These are phyloP conservation scores for Bolboschoenus planiculmis DNA, from an alignment of 176 grass and related monocot species.

Conservation along the genomic window DNA sequence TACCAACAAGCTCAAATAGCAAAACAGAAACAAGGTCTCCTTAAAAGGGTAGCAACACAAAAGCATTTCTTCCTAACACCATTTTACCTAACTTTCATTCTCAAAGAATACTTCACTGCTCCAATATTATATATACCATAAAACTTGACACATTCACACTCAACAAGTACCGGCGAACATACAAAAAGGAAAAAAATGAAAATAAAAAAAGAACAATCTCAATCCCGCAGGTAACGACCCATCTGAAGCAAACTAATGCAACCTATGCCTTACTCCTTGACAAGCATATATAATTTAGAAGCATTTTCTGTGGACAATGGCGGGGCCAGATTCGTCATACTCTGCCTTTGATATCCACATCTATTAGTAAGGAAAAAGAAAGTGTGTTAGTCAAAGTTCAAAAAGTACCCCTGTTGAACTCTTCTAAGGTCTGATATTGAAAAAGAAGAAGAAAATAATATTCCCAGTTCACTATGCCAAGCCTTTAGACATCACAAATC, in stretches of 20 bases:
- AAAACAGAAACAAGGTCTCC: background rate
- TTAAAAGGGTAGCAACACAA: too few species aligned
- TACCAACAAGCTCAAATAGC: background rate
- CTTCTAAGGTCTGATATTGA: background rate
- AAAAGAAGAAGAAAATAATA: background rate
- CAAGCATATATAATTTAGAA: constrained; percentile 32
- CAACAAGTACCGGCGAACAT: background rate
- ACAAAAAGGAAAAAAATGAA: background rate
- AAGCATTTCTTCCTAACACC: background rate
- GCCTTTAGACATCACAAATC: background rate
- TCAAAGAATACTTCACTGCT: background rate
- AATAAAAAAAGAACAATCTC: background rate
- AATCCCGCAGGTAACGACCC: background rate
- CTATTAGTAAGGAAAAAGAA: constrained; percentile 20
- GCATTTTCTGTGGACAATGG: constrained; percentile 79
- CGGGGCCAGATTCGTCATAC: constrained; percentile 68
- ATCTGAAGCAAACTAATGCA: background rate
- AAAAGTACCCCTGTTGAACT: background rate
- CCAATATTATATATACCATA: background rate
- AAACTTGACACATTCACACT: constrained; percentile 1
- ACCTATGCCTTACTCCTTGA: background rate
- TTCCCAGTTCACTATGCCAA: background rate
- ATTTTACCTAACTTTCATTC: background rate
- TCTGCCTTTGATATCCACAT: constrained; percentile 93
- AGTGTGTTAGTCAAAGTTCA: background rate